Base-by-base conservation (phyloP, 2,329 filamentous ascomycete genomes). In the Malbranchea cinnamomea region DNA sequence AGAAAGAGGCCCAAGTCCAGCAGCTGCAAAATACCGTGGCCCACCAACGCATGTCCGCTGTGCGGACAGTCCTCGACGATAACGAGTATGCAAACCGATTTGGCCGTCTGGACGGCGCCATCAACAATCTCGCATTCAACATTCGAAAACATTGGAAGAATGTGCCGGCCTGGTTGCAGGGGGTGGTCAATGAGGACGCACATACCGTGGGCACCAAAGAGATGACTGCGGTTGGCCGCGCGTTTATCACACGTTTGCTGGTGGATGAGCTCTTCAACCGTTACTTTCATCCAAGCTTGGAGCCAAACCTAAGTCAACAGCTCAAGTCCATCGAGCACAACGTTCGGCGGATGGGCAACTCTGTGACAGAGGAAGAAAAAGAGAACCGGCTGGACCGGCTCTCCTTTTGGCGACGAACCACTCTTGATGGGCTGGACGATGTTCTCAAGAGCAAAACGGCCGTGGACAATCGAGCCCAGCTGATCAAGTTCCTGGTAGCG, bases 11-110 rank as follows among this genome's bases (percentile, higher is more conserved):
- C 11, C 85, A 94, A 54, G 80, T 95, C 14, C 87, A 94, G 53
- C 79, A 89, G 45, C 67, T 98, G 11, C 89, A 98, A 53, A 95
- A 98, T 53, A 89, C 84, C n/a, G 71, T 98, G 31, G 89, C 89
- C 34, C 89, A 93, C 54, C 89, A 95, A 56, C 78, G 87, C 35
- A 76, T 98, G 53, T 89, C 89, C 3, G 79, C 91, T 50, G 95
- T 87, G 13, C 79, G 85, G 37, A 95, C 87, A 2, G 82, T 85
- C 2, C 75, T 94, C 31, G 89, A 98, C 50, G 89, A 98, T 50
- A 92, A 74, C 53, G 87, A 95, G 62, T 98, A 98, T 50, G 65
- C 73, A 21, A 84, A 78, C 12, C 72, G 87, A 13, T 95, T 95
- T 57, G 82, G 78, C 49, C 76, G 89, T 13, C 68, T 98, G 27